Evolutionary conservation across 306 rosid genomes (phyloP), one percentile per base, ranked within the genome.

Genomic region (Cyamopsis tetragonoloba): DNA sequence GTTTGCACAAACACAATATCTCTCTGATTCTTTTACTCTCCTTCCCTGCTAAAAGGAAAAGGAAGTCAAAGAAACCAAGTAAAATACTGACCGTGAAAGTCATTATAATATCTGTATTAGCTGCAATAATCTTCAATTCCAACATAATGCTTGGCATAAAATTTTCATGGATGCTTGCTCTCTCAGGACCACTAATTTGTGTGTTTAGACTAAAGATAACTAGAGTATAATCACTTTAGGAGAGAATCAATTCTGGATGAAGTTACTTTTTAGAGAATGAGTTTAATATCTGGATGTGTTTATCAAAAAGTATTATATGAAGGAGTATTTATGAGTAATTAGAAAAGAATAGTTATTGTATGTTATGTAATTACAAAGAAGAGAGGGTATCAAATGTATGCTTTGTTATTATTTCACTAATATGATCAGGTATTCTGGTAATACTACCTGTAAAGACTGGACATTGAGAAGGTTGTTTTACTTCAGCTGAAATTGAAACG

Each of bases 361-460:
- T 39, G 28, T 12, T 51, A 14, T 62, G 38, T 22, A 19, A 53
- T 30, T 63, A 54, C 72, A 51, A 43, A 17, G 30, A 31, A 55
- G 56, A 44, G 55, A 23, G 42, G 32, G 34, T 31, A 22, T 42
- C 12, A 54, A 42, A 17, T 37, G n/a, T n/a, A 32, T 24, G 54
- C 22, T 26, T 47, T 19, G 11, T 27, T 51, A n/a, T 51, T 51
- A 54, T 28, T 20, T 56, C 20, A 57, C n/a, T 65, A 54, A 13
- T 31, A 23, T 66, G 60, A 42, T n/a, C n/a, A n/a, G n/a, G n/a
- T n/a, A n/a, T n/a, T n/a, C 47, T 44, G 34, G 24, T 65, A 66
- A 43, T 43, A 57, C 27, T 58, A 8, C 20, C 44, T 6, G 35
- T 30, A 32, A 48, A 15, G 58, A 42, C 35, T 42, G 49, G 9